Conservation (phyloP, 768 basidiomycete species). For the Fibroporia radiculosa region DNA sequence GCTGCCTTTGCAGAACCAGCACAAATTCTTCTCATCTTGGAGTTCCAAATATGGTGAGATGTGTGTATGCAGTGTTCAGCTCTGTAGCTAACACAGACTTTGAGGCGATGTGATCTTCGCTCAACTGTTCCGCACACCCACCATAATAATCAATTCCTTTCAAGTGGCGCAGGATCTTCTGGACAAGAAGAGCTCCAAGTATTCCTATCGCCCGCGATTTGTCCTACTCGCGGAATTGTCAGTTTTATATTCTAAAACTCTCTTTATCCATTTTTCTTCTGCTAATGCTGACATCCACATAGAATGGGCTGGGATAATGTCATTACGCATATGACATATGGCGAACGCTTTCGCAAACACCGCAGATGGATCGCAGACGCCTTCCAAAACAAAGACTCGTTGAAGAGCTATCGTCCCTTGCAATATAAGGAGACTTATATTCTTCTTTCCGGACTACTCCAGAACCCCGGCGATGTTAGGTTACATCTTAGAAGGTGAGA, state of each 20-base stretch:
- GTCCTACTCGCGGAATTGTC: conserved; percentile 19
- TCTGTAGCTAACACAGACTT: background rate
- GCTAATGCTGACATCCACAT: background rate
- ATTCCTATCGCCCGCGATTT: conserved; percentile 19
- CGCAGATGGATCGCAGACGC: conserved; percentile 17
- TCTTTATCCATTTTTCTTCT: background rate
- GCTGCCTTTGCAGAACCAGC: conserved; percentile 7
- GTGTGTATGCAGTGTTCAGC: background rate
- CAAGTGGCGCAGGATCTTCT: conserved; percentile 19
- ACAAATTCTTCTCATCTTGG: conserved; percentile 11
- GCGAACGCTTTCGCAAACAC: conserved; percentile 16
- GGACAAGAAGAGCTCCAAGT: conserved; percentile 22
- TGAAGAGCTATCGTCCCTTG: conserved; percentile 11
- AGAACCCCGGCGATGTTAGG: conserved; percentile 9
- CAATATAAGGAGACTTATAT: conserved; percentile 13
- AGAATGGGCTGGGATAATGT: conserved; percentile 18
- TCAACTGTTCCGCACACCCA: conserved; percentile 11
- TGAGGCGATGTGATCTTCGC: conserved; percentile 17
- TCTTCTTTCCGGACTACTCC: conserved; percentile 7
- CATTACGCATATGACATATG: conserved; percentile 14
- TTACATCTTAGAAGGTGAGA: conserved; percentile 13
- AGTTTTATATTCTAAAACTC: background rate
- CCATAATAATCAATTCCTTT: conserved; percentile 18
- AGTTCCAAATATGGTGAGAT: conserved; percentile 10
- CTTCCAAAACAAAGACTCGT: conserved; percentile 8